Conservation (phyloP, 2,329 filamentous ascomycete species). For the Calonectria montana region DNA sequence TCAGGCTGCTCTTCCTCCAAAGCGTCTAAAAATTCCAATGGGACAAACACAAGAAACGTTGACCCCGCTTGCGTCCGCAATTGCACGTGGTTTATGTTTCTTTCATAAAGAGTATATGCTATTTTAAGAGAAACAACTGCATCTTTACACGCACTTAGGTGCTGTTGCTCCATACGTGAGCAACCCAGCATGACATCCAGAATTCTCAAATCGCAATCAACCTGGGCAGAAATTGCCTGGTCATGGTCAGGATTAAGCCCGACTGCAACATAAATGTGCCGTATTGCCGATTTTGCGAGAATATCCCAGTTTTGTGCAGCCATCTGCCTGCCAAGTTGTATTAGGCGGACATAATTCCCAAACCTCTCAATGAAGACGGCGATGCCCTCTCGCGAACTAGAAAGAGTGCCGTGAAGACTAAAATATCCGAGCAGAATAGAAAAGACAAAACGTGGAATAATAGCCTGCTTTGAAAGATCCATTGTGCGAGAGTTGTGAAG, state of each 20-base stretch:
- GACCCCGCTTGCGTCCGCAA: not conserved
- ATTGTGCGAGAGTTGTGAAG: not conserved
- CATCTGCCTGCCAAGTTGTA: not conserved
- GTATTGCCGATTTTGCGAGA: not conserved
- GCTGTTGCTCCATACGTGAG: not conserved
- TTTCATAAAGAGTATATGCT: not conserved
- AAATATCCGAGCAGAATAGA: not conserved
- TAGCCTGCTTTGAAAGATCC: not conserved
- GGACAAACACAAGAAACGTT: not conserved
- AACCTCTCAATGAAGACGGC: not conserved
- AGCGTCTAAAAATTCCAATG: not conserved
- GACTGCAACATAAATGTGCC: not conserved
- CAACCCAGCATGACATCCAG: not conserved
- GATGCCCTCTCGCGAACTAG: not conserved
- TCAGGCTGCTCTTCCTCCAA: not conserved
- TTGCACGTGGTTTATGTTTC: not conserved
- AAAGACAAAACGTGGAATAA: not conserved
- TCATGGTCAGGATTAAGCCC: not conserved
- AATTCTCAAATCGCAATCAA: not conserved
- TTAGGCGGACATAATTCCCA: not conserved
- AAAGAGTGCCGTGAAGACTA: not conserved
- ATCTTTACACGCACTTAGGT: not conserved
- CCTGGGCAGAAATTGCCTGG: not conserved
- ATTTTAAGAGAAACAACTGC: not conserved
- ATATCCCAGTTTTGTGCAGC: not conserved